Evolutionary conservation across 2,329 filamentous ascomycete species (phyloP).

Genomic region (Apiospora aurea): DNA sequence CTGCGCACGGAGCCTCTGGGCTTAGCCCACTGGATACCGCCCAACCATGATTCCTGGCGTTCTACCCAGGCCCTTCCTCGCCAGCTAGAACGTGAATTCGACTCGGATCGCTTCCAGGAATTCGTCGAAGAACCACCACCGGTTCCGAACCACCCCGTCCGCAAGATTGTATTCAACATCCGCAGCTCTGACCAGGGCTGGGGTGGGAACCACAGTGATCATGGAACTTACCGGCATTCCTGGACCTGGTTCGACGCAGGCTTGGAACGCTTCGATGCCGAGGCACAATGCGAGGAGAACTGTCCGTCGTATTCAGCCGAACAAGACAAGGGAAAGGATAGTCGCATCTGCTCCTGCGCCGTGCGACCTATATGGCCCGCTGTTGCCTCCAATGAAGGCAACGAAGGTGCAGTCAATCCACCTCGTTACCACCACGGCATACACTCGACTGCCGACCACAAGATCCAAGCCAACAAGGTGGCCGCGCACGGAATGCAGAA

Average conservation of each 20-base stretch:
- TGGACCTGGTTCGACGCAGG: conserved; percentile 72
- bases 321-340: background rate
- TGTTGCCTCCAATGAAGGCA: conserved; percentile 26
- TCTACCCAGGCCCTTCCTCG: conserved; percentile 31
- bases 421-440: conserved; percentile 49
- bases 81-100: conserved; percentile 40
- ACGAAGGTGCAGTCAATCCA: conserved; percentile 10
- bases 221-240: conserved; percentile 54
- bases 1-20: conserved; percentile 51
- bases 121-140: conserved; percentile 51
- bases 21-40: conserved; percentile 41
- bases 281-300: conserved; percentile 35
- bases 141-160: conserved; percentile 56
- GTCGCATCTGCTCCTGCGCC: conserved; percentile 36
- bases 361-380: conserved; percentile 41
- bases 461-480: conserved; percentile 57
- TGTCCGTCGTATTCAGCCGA: conserved; percentile 28
- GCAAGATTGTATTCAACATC: conserved; percentile 68
- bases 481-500: conserved; percentile 45
- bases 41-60: conserved; percentile 35
- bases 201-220: conserved; percentile 44
- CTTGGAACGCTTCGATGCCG: conserved; percentile 60
- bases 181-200: conserved; percentile 66
- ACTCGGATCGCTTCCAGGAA: conserved; percentile 41
- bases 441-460: conserved; percentile 43